phyloP scores from a whole-genome alignment of 306 rosid species.

The Albizia julibrissin region DNA sequence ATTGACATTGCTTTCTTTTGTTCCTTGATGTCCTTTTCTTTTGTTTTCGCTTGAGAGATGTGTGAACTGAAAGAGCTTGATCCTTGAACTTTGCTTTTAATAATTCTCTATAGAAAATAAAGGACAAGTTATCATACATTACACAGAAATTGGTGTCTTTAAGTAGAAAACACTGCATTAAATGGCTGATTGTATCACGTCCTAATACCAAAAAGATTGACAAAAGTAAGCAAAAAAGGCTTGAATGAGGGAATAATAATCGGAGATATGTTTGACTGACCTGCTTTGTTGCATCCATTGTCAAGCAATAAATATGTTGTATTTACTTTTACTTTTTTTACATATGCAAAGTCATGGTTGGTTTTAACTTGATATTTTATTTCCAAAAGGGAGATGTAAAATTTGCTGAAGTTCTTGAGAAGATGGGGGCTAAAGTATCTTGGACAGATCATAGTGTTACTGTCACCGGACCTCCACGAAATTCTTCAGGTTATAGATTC shows the following conservation, averaged over 20 bases:
- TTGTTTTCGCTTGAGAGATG: not conserved
- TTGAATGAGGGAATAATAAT: not conserved
- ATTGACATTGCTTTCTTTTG: not conserved
- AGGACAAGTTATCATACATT: not conserved
- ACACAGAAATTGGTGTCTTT: not conserved
- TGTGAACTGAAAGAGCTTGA: not conserved
- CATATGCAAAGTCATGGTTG: not conserved
- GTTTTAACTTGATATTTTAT: conserved; percentile 8
- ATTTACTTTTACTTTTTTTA: not conserved
- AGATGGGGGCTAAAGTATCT: conserved; percentile 95
- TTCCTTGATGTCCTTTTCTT: not conserved
- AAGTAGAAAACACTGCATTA: not conserved
- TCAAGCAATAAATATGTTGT: not conserved
- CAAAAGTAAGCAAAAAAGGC: not conserved
- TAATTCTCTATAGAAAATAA: not conserved
- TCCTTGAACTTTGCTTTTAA: not conserved
- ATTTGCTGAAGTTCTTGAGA: conserved; percentile 96
- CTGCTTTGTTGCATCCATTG: not conserved
- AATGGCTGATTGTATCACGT: not conserved
- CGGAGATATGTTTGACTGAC: not conserved
- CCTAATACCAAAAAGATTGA: not conserved
- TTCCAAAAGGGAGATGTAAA: conserved; percentile 86
- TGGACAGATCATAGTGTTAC: conserved; percentile 97
- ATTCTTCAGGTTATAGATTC: conserved; percentile 61
- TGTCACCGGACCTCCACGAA: conserved; percentile 73